These are phyloP conservation scores for Ophiosphaerella narmari DNA, from an alignment of 2,329 filamentous ascomycete species.

Conservation along the genomic window DNA sequence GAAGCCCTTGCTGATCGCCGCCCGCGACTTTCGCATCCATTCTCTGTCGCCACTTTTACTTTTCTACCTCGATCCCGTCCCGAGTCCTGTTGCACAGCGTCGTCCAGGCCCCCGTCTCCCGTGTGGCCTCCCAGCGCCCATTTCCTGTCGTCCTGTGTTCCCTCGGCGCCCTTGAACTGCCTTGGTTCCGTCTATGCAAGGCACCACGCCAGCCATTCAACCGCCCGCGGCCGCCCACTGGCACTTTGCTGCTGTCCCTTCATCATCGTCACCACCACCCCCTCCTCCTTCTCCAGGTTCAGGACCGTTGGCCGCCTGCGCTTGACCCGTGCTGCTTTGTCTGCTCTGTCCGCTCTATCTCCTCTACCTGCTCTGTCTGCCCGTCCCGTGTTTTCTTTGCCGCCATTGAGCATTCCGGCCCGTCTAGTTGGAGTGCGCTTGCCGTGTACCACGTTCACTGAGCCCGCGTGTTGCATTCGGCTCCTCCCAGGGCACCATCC, in stretches of 20 bases:
- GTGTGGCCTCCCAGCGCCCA: slow-evolving; percentile 18
- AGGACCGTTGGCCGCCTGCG: no score
- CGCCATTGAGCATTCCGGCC: slow-evolving; percentile 17
- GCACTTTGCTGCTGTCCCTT: slow-evolving; percentile 22
- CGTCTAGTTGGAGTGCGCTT: slow-evolving; percentile 18
- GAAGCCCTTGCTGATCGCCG: slow-evolving; percentile 26
- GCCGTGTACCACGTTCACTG: slow-evolving; percentile 29
- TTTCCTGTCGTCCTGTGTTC: slow-evolving; percentile 6
- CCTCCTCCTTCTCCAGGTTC: no score
- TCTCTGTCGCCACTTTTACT: slow-evolving; percentile 16
- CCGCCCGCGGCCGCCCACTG: slow-evolving; percentile 20
- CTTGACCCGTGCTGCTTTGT: slow-evolving; percentile 5
- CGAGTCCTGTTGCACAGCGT: slow-evolving; percentile 29
- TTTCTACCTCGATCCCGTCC: slow-evolving; percentile 27
- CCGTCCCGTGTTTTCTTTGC: slow-evolving; percentile 21
- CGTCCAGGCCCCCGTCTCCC: slow-evolving; percentile 32
- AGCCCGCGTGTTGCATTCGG: slow-evolving; percentile 29
- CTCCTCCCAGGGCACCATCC: slow-evolving; percentile 16
- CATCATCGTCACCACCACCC: neutral
- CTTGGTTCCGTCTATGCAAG: slow-evolving; percentile 41
- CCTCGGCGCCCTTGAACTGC: slow-evolving; percentile 29
- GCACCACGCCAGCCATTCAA: slow-evolving; percentile 38
- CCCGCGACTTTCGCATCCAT: slow-evolving; percentile 24
- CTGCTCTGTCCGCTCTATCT: slow-evolving; percentile 2
- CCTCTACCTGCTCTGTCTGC: slow-evolving; percentile 6